phyloP scores from a whole-genome alignment of 2,329 filamentous ascomycete genomes.

The Bisporella sp. region DNA sequence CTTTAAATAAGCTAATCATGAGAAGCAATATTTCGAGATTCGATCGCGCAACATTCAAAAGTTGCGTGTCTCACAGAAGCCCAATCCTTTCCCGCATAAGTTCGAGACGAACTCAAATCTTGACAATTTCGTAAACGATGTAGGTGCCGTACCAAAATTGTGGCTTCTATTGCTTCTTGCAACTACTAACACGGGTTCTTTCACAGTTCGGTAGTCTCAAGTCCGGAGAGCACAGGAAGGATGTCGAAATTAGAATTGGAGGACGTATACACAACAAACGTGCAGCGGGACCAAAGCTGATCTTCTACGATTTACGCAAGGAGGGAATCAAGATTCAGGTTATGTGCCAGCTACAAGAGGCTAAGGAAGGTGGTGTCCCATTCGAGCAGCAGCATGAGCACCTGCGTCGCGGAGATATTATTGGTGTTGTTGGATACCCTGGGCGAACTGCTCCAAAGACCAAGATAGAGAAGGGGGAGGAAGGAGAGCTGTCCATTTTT shows the following conservation, averaged over 20 bases:
- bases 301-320: constrained; percentile 82
- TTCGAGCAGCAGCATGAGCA: constrained; percentile 89
- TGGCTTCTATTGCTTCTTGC: background rate
- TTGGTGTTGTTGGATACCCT: constrained; percentile 79
- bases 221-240: constrained; percentile 77
- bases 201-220: constrained; percentile 66
- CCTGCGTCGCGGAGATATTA: constrained; percentile 84
- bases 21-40: constrained; percentile 90
- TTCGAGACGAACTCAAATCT: constrained; percentile 84
- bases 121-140: constrained; percentile 66
- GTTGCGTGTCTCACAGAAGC: constrained; percentile 63
- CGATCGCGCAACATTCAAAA: constrained; percentile 76
- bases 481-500: constrained; percentile 91
- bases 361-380: constrained; percentile 52
- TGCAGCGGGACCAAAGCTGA: constrained; percentile 72
- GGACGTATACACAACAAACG: constrained; percentile 88
- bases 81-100: constrained; percentile 88
- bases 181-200: background rate
- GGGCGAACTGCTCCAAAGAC: constrained; percentile 85
- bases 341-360: constrained; percentile 82
- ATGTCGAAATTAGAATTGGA: constrained; percentile 69
- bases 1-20: constrained; percentile 8
- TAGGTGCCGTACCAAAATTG: background rate
- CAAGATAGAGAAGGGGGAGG: constrained; percentile 68
- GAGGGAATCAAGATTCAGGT: constrained; percentile 79